These are phyloP conservation scores for Pleurotus sapidus DNA, from an alignment of 768 basidiomycete species.

Conservation along the genomic window DNA sequence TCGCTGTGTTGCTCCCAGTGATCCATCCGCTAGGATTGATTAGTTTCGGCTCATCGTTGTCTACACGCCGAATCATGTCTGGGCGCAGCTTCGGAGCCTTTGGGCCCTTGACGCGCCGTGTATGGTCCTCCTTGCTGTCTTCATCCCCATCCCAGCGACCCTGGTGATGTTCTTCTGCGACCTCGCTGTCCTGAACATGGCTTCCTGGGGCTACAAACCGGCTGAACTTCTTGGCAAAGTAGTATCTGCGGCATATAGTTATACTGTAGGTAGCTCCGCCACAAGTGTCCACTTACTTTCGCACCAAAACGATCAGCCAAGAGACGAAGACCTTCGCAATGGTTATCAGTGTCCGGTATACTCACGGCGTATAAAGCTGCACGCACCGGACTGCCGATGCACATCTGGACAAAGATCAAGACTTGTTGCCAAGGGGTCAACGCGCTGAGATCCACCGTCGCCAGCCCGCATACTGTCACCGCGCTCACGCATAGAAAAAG, in stretches of 20 bases:
- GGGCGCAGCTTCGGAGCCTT: conserved; percentile 41
- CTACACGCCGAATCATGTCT: conserved; percentile 76
- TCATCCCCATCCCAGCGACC: neutral
- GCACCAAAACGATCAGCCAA: conserved; percentile 79
- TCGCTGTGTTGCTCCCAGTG: conserved; percentile 24
- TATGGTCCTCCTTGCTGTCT: conserved; percentile 7
- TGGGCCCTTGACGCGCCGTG: neutral
- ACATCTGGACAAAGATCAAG: conserved; percentile 77
- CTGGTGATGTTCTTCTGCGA: conserved; percentile 11
- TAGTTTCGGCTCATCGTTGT: conserved; percentile 59
- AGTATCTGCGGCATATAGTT: conserved; percentile 40
- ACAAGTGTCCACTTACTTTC: conserved; percentile 47
- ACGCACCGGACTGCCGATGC: conserved; percentile 69
- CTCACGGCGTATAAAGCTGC: neutral
- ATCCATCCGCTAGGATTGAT: conserved; percentile 77
- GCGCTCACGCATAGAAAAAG: conserved; percentile 77
- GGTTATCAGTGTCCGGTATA: no score
- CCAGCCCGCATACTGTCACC: conserved; percentile 76
- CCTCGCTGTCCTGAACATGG: neutral
- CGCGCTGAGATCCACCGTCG: conserved; percentile 64
- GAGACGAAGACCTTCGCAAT: conserved; percentile 19
- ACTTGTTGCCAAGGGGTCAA: conserved; percentile 71
- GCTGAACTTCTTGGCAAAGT: conserved; percentile 69
- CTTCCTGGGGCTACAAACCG: conserved; percentile 37
- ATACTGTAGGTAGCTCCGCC: neutral